Evolutionary conservation across 1,284 basidiomycete genomes (phyloP).

Genomic region (Rhodotorula sp.): DNA sequence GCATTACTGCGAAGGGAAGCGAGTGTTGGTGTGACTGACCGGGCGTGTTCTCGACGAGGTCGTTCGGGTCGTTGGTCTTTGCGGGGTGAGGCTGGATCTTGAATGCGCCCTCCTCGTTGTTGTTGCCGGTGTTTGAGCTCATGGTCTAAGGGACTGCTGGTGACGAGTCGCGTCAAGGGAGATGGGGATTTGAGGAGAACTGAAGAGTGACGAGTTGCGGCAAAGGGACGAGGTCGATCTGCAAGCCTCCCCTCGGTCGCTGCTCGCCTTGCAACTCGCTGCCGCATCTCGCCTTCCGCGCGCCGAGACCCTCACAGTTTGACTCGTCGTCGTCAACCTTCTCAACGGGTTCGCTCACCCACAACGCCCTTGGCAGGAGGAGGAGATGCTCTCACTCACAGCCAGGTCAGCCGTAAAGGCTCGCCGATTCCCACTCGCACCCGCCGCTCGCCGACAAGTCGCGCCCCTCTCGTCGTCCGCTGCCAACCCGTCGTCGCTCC

Average conservation of each 20-base stretch:
- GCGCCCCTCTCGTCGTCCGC: conserved; percentile 5
- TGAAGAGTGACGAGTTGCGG: background rate
- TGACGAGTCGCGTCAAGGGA: conserved; percentile 8
- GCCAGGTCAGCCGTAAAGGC: background rate
- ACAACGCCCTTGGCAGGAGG: no score
- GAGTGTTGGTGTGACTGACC: conserved; percentile 7
- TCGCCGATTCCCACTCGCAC: background rate
- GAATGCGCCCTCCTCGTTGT: conserved; percentile 47
- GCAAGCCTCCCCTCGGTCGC: no score
- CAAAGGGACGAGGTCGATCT: no score
- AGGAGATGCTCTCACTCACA: conserved; percentile 5
- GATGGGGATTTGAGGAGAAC: background rate
- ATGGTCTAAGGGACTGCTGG: background rate
- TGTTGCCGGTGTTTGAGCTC: conserved; percentile 17
- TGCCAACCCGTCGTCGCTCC: conserved; percentile 25
- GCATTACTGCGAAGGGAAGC: background rate
- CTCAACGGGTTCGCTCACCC: no score
- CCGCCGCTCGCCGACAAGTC: background rate
- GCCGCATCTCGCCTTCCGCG: background rate
- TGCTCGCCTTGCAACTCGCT: no score
- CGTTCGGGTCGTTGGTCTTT: conserved; percentile 40
- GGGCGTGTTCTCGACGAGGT: conserved; percentile 13
- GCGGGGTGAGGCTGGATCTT: conserved; percentile 53
- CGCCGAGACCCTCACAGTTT: background rate
- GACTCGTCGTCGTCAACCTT: background rate